Percentiles rank a stretch among this genome's conserved stretches.
These are phyloP conservation scores for Penicillium canariense DNA, from an alignment of 495 filamentous ascomycete genomes.

Conservation along the genomic window DNA sequence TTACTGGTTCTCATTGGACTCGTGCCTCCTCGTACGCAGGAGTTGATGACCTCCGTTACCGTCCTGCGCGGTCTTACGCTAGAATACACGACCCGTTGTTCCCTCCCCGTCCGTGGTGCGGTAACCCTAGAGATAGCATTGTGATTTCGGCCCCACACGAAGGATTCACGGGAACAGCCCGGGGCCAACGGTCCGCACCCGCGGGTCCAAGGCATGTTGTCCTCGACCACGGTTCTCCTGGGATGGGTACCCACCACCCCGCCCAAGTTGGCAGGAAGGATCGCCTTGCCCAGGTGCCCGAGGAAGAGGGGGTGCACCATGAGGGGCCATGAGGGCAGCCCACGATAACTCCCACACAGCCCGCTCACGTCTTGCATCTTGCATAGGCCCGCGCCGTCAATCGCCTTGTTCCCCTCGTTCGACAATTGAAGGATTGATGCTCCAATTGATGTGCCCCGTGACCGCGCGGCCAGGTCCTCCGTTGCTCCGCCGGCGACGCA, in stretches of 20 bases:
- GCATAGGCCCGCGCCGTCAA: not conserved
- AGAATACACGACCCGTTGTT: constrained; percentile 19
- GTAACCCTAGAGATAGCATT: not conserved
- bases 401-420: not conserved
- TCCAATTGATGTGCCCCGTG: not conserved
- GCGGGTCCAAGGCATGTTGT: not conserved
- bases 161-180: not conserved
- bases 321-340: too few relatives aligned
- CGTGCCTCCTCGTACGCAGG: not conserved
- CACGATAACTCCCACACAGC: not conserved
- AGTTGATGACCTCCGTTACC: not conserved
- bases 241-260: not conserved
- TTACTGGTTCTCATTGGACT: not conserved
- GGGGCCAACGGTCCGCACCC: not conserved
- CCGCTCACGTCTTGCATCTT: not conserved
- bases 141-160: not conserved
- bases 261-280: not conserved
- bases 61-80: not conserved
- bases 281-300: not conserved
- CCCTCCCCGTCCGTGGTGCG: not conserved
- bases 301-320: not conserved
- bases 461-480: not conserved
- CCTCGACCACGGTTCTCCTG: too few relatives aligned
- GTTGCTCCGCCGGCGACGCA: not conserved
- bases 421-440: not conserved